Base-by-base conservation (phyloP, 257 asterid species). In the Mitragyna speciosa region DNA sequence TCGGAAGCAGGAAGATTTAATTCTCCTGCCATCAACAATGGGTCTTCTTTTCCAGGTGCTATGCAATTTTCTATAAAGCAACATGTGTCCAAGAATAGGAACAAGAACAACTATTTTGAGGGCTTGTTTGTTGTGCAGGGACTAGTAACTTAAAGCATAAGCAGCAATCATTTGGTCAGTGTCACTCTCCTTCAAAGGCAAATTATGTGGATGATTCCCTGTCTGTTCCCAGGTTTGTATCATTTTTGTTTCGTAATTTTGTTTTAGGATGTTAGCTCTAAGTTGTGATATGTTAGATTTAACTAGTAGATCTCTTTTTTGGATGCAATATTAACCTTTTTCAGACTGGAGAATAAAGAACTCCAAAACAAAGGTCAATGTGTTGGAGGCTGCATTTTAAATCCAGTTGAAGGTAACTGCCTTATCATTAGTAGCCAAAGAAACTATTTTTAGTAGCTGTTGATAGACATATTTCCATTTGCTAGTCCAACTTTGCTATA, bases 301-400 rank as follows among this genome's bases (percentile, higher is more conserved):
- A 20, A 71, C 22, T 51, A 48, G 36, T 36, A 6, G 54, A 41
- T 30, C 54, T 33, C 65, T 56, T 12, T 56, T 39, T 26, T 33
- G 26, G 51, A 14, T 6, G 12, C n/a, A 19, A 66, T 54, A 36
- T 43, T 70, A 56, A 70, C 78, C 84, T 73, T 74, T 82, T 85
- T 82, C 92, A 92, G 97, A 80, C 70, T 73, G 84, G 75, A 84
- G 84, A 82, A 83, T 74, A 74, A 49, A 59, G 85, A 65, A 76
- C 70, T 80, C 77, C 86, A 72, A 84, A 64, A 68, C 76, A 75
- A 31, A 19, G 86, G 85, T 48, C 84, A 86, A 74, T 64, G 77
- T 36, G 26, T 19, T 22, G 54, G 54, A 22, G 52, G 65, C 45
- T 59, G 54, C 75, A 43, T 76, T 82, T 24, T 54, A 74, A 87